phyloP scores from a whole-genome alignment of 169 alveolate species.

The Plasmodium malariae region DNA sequence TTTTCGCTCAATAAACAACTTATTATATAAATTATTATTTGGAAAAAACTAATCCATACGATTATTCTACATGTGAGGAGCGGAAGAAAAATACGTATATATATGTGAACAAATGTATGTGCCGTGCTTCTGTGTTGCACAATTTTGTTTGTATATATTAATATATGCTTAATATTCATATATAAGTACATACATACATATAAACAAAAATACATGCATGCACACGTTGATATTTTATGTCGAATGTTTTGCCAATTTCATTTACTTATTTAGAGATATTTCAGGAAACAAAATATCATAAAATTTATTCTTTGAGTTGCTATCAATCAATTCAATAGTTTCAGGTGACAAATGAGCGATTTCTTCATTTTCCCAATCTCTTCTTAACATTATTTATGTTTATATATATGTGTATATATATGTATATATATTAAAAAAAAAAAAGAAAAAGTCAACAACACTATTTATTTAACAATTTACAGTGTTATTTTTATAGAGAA shows the following conservation, averaged over 20 bases:
- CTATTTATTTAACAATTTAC: background rate
- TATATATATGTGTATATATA: background rate
- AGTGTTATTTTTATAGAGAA: background rate
- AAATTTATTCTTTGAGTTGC: conserved; percentile 4
- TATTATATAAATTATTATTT: conserved; percentile 63
- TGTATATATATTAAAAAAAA: background rate
- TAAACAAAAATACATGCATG: background rate
- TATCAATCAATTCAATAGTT: conserved; percentile 19
- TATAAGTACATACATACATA: background rate
- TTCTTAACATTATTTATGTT: conserved; percentile 21
- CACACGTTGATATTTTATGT: background rate
- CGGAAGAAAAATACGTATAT: background rate
- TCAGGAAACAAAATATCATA: conserved; percentile 47
- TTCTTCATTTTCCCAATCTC: conserved; percentile 19
- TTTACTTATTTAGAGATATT: conserved; percentile 53
- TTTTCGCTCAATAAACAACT: conserved; percentile 73
- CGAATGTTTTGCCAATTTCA: background rate
- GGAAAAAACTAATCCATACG: conserved; percentile 69
- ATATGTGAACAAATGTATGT: background rate
- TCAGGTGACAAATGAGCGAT: conserved; percentile 16
- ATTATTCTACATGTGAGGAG: conserved; percentile 34
- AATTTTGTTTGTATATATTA: no score
- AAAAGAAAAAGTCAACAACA: background rate
- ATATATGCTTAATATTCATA: background rate
- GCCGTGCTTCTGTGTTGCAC: no score